A percentile compares a stretch with the other conserved stretches of the same genome.
phyloP scores from a whole-genome alignment of 2,329 filamentous ascomycete species.

The Verticillium nubilum region DNA sequence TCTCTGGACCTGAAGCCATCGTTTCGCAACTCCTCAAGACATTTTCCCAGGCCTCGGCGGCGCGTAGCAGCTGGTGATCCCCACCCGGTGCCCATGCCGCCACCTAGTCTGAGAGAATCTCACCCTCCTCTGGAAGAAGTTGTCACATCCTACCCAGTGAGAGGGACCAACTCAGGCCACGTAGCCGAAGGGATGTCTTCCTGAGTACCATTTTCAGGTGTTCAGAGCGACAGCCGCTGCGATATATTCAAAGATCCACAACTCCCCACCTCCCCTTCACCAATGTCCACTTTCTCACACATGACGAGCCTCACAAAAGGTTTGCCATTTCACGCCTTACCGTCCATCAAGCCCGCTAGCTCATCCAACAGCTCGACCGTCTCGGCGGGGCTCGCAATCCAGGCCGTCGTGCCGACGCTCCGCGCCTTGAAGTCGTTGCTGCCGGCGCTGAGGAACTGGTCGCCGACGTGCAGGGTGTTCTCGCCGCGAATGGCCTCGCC shows the following conservation, averaged over 20 bases:
- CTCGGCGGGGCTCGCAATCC: constrained; percentile 90
- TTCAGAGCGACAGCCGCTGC: neutral
- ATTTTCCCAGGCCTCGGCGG: too few species aligned
- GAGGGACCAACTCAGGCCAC: too few species aligned
- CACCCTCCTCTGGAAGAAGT: neutral
- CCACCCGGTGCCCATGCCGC: too few species aligned
- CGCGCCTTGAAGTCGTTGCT: constrained; percentile 97
- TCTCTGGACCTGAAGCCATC: too few species aligned
- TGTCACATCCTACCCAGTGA: neutral
- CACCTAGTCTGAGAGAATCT: too few species aligned
- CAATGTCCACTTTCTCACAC: too few species aligned
- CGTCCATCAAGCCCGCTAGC: constrained; percentile 52
- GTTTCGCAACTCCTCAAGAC: too few species aligned
- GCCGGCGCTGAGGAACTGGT: constrained; percentile 92
- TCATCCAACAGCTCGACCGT: constrained; percentile 89
- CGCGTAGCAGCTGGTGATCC: too few species aligned
- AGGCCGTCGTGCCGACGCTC: constrained; percentile 87
- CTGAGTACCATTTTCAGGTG: neutral
- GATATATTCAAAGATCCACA: too few species aligned
- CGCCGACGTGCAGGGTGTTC: constrained; percentile 88
- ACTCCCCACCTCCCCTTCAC: neutral
- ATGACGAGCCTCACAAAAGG: too few species aligned
- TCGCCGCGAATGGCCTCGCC: constrained; percentile 52
- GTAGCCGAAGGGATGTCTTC: neutral
- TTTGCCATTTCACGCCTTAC: neutral